phyloP scores from a whole-genome alignment of 257 asterid genomes.

The Pogostemon cablin region DNA sequence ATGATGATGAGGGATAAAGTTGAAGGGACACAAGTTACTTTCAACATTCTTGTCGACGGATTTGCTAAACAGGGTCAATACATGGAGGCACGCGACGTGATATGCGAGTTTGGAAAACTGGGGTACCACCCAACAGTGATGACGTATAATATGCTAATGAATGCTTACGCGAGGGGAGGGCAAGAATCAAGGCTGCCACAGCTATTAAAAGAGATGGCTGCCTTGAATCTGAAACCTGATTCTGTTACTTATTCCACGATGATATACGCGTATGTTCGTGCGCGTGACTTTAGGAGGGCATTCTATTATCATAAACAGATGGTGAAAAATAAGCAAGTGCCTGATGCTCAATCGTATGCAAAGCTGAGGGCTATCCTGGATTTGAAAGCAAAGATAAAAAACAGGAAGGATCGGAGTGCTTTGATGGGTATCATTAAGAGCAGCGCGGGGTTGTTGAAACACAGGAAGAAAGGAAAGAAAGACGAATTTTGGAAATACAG shows the following conservation, averaged over 20 bases:
- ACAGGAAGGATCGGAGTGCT: conserved; percentile 84
- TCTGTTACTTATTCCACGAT: conserved; percentile 84
- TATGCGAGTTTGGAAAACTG: conserved; percentile 77
- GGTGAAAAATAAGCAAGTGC: conserved; percentile 85
- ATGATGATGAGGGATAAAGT: conserved; percentile 67
- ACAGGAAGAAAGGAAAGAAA: conserved; percentile 75
- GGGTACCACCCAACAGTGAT: conserved; percentile 81
- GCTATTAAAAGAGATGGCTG: conserved; percentile 88
- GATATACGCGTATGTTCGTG: conserved; percentile 90
- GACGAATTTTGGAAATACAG: conserved; percentile 89
- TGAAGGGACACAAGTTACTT: conserved; percentile 74
- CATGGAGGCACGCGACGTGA: conserved; percentile 78
- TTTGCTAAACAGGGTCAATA: conserved; percentile 86
- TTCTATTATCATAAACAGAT: conserved; percentile 84
- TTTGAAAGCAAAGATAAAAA: conserved; percentile 73
- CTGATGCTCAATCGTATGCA: conserved; percentile 73
- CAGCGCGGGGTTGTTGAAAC: conserved; percentile 68
- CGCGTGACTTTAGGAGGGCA: conserved; percentile 88
- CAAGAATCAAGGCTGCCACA: conserved; percentile 84
- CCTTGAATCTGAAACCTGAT: conserved; percentile 76
- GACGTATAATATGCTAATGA: conserved; percentile 94
- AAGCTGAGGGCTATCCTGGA: conserved; percentile 81
- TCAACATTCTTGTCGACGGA: conserved; percentile 84
- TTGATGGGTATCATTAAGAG: conserved; percentile 80
- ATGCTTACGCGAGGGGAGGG: conserved; percentile 91